Evolutionary conservation across 2,329 filamentous ascomycete species (phyloP).

Genomic region (Rhinocladiella similis): DNA sequence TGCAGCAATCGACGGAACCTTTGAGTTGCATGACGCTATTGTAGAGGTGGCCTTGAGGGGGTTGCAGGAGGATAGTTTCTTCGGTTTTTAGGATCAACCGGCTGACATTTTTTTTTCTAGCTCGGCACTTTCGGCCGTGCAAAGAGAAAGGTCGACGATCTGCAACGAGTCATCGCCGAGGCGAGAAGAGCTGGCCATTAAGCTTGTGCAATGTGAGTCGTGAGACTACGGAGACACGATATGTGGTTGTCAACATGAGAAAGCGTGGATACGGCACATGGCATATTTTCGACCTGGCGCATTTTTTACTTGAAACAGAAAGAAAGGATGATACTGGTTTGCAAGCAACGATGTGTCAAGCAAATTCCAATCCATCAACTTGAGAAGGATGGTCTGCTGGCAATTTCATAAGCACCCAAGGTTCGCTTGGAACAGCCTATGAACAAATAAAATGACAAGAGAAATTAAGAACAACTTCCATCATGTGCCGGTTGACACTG

Average conservation of each 20-base stretch:
- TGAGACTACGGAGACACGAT: neutral
- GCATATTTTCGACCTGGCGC: neutral
- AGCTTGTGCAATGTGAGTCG: neutral
- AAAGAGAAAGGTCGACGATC: conserved; percentile 99
- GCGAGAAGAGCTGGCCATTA: conserved; percentile 68
- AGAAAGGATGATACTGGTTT: no score
- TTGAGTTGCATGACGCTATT: no score
- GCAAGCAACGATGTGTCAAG: no score
- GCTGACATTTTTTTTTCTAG: conserved; percentile 44
- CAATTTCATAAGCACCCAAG: no score
- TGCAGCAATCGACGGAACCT: no score
- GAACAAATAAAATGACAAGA: neutral
- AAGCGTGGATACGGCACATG: neutral
- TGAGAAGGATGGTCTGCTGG: no score
- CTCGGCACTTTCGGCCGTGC: conserved; percentile 98
- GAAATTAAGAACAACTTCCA: neutral
- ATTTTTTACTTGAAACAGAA: neutral
- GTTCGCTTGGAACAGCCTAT: no score
- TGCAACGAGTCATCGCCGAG: conserved; percentile 97
- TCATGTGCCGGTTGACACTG: no score
- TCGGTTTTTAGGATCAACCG: no score
- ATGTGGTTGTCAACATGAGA: neutral
- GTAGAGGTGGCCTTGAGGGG: no score
- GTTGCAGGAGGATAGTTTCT: no score
- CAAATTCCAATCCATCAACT: no score